phyloP scores from a whole-genome alignment of 2,329 filamentous ascomycete genomes.

The Microdochium bolleyi region DNA sequence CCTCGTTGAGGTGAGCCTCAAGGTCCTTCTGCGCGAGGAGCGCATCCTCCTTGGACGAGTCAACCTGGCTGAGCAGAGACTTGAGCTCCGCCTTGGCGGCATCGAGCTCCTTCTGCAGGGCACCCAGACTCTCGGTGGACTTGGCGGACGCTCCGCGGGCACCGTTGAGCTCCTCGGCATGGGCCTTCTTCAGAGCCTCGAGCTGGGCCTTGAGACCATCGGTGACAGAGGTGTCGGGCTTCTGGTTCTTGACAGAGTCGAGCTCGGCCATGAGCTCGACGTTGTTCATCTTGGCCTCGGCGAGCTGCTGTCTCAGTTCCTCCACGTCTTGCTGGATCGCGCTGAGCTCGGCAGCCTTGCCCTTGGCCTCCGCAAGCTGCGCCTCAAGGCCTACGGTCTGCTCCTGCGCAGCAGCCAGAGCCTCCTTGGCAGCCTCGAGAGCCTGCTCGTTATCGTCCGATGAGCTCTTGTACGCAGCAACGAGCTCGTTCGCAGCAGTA shows the following conservation, averaged over 20 bases:
- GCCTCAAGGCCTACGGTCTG: slow-evolving; percentile 19
- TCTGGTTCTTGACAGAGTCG: slow-evolving; percentile 47
- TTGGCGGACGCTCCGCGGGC: slow-evolving; percentile 10
- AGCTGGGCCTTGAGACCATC: slow-evolving; percentile 46
- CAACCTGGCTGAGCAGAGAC: slow-evolving; percentile 33
- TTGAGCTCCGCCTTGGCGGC: slow-evolving; percentile 21
- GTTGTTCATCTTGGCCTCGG: slow-evolving; percentile 52
- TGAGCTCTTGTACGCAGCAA: slow-evolving; percentile 20
- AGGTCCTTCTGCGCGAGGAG: slow-evolving; percentile 42
- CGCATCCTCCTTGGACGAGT: slow-evolving; percentile 22
- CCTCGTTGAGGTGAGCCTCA: slow-evolving; percentile 41
- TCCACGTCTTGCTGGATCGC: slow-evolving; percentile 39
- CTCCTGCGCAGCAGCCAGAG: slow-evolving; percentile 19
- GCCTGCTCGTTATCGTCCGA: slow-evolving; percentile 22
- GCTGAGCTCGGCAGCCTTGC: slow-evolving; percentile 26
- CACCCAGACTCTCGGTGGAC: slow-evolving; percentile 15
- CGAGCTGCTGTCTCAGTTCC: slow-evolving; percentile 44
- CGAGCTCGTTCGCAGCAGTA: slow-evolving; percentile 16
- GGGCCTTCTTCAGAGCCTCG: slow-evolving; percentile 34
- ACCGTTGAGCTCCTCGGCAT: slow-evolving; percentile 34
- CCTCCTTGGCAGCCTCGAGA: slow-evolving; percentile 23
- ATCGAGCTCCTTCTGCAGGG: slow-evolving; percentile 23
- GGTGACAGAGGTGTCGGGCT: slow-evolving; percentile 44
- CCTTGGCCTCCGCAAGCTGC: slow-evolving; percentile 25
- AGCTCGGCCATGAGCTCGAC: slow-evolving; percentile 52